Evolutionary conservation across 2,329 filamentous ascomycete species (phyloP).

Genomic region (Lizonia empirigonia): DNA sequence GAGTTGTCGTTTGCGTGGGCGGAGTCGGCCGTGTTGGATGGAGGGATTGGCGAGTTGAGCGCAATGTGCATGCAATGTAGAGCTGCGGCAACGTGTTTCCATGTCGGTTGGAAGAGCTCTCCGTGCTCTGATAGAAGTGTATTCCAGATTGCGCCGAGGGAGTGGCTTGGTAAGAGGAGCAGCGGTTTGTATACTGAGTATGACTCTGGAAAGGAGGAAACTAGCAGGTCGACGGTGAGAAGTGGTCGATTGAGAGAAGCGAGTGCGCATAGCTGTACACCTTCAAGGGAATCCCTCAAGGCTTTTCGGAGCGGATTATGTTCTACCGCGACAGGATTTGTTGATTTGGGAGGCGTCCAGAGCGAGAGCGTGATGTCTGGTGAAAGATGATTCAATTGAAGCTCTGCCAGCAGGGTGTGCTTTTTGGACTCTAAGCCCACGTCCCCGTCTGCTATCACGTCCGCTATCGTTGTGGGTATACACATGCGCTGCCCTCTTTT

Average conservation of each 20-base stretch:
- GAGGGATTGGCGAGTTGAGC: constrained; percentile 62
- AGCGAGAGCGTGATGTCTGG: constrained; percentile 21
- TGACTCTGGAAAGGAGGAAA: constrained; percentile 40
- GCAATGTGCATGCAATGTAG: constrained; percentile 63
- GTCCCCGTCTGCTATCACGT: neutral
- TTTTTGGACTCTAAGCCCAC: neutral
- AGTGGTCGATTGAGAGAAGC: constrained; percentile 3
- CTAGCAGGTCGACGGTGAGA: constrained; percentile 24
- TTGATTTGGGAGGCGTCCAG: neutral
- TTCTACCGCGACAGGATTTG: neutral
- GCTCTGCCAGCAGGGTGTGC: constrained; percentile 4
- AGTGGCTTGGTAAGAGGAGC: constrained; percentile 57
- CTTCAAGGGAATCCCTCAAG: constrained; percentile 22
- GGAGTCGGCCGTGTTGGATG: constrained; percentile 7
- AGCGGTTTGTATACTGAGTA: constrained; percentile 64
- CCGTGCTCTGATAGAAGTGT: constrained; percentile 33
- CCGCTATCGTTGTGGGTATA: constrained; percentile 27
- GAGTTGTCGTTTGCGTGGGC: constrained; percentile 16
- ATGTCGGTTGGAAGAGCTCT: constrained; percentile 29
- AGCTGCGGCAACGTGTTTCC: constrained; percentile 38
- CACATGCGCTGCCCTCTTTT: constrained; percentile 23
- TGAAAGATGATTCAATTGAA: constrained; percentile 18
- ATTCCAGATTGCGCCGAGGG: neutral
- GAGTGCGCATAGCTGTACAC: constrained; percentile 21
- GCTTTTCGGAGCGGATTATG: constrained; percentile 34